Conservation (phyloP, 257 asterid species). For the Petunia secreta region DNA sequence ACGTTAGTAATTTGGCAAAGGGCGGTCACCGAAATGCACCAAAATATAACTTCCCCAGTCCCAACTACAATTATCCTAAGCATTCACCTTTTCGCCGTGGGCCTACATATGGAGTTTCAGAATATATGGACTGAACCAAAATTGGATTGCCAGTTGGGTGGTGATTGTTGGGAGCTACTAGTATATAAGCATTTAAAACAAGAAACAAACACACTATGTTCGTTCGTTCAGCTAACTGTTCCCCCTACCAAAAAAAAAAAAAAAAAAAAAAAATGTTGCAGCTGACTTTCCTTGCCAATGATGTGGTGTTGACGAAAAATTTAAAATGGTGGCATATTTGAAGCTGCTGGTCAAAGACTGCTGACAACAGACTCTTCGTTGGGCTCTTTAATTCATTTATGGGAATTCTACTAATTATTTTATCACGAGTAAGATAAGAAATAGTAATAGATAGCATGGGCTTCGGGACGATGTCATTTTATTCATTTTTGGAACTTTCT, state of each 20-base stretch:
- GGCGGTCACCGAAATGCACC: conserved; percentile 11
- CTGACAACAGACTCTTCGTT: too few relatives aligned
- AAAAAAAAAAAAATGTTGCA: too few relatives aligned
- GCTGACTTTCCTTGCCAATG: too few relatives aligned
- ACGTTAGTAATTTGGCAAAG: background rate
- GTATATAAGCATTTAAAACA: background rate
- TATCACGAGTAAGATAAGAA: too few relatives aligned
- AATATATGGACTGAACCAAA: background rate
- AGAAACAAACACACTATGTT: background rate
- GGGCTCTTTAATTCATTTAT: background rate
- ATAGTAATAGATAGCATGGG: background rate
- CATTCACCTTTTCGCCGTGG: background rate
- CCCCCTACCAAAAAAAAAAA: background rate
- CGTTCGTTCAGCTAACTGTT: conserved; percentile 12
- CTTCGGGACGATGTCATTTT: background rate
- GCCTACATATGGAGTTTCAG: background rate
- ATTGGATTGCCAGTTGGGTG: background rate
- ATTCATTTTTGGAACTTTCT: background rate
- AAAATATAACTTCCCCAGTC: background rate
- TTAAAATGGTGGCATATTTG: too few relatives aligned
- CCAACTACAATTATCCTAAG: background rate
- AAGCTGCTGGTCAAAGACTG: too few relatives aligned
- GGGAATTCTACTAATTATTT: background rate
- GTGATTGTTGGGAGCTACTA: conserved; percentile 21
- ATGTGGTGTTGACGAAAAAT: too few relatives aligned